Conservation (phyloP, 345 rosid genomes). For the Sisymbrium altissimum region DNA sequence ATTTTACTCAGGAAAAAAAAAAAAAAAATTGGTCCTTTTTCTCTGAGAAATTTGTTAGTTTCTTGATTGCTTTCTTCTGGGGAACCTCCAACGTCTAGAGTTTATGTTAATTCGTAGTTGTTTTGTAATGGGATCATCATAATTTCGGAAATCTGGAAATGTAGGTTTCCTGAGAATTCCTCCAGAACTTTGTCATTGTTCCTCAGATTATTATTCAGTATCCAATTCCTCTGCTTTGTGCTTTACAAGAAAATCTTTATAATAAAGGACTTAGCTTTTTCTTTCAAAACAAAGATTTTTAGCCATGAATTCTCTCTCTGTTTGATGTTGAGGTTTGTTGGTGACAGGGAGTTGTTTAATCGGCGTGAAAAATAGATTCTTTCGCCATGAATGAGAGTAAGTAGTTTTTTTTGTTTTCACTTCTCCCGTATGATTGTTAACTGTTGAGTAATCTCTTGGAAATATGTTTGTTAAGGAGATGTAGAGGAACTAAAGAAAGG, state of each 20-base stretch:
- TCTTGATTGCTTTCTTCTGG: neutral
- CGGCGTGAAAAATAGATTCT: neutral
- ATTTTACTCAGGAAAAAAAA: neutral
- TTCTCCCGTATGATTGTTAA: neutral
- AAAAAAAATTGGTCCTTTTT: neutral
- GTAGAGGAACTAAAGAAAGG: constrained; percentile 43
- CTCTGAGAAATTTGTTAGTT: neutral
- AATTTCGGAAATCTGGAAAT: neutral
- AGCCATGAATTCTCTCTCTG: neutral
- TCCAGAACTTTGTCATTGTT: neutral
- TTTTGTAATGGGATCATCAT: constrained; percentile 1
- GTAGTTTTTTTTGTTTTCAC: neutral
- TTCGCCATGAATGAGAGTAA: constrained; percentile 29
- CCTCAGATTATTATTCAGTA: neutral
- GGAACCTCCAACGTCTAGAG: neutral
- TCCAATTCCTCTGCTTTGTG: neutral
- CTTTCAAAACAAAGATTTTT: neutral
- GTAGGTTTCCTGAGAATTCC: neutral
- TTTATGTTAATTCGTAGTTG: neutral
- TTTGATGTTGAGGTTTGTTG: constrained; percentile 17
- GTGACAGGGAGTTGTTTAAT: neutral
- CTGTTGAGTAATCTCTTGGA: neutral
- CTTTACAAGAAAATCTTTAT: neutral
- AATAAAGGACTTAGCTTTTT: constrained; percentile 5
- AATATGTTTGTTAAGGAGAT: constrained; percentile 30